Conservation (phyloP, 176 grass and related monocot species). For the Alloteropsis semialata region DNA sequence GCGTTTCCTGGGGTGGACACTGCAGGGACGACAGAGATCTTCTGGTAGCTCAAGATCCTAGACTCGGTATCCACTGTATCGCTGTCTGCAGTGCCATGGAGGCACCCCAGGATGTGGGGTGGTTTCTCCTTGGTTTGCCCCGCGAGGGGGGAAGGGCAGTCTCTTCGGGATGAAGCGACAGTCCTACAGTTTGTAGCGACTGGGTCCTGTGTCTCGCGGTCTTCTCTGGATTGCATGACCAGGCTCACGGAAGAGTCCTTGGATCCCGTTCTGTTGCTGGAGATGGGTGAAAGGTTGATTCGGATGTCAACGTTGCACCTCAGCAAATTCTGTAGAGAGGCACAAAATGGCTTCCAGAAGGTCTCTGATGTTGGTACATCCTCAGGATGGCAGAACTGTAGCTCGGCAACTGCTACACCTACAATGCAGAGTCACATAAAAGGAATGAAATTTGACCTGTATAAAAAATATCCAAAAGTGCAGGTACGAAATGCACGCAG, state of each 20-base stretch:
- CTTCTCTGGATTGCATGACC: constrained; percentile 49
- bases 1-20: constrained; percentile 22
- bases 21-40: constrained; percentile 37
- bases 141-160: constrained; percentile 4
- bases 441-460: constrained; percentile 8
- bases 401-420: constrained; percentile 68
- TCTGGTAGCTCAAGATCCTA: constrained; percentile 50
- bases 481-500: neutral
- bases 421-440: constrained; percentile 5
- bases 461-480: neutral
- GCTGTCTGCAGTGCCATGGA: constrained; percentile 10
- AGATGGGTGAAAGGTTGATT: constrained; percentile 51
- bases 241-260: constrained; percentile 48
- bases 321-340: constrained; percentile 72
- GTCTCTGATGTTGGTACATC: constrained; percentile 49
- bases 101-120: constrained; percentile 33
- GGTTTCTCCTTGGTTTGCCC: constrained; percentile 37
- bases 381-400: constrained; percentile 62
- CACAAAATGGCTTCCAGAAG: constrained; percentile 56
- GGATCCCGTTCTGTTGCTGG: neutral
- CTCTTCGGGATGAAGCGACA: constrained; percentile 33
- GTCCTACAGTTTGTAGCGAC: constrained; percentile 29
- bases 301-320: constrained; percentile 72
- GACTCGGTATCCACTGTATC: neutral
- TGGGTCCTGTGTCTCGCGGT: constrained; percentile 11